A percentile compares a stretch with the other conserved stretches of the same genome.
Evolutionary conservation across 495 filamentous ascomycete genomes (phyloP).

Genomic region (Apodospora peruviana): DNA sequence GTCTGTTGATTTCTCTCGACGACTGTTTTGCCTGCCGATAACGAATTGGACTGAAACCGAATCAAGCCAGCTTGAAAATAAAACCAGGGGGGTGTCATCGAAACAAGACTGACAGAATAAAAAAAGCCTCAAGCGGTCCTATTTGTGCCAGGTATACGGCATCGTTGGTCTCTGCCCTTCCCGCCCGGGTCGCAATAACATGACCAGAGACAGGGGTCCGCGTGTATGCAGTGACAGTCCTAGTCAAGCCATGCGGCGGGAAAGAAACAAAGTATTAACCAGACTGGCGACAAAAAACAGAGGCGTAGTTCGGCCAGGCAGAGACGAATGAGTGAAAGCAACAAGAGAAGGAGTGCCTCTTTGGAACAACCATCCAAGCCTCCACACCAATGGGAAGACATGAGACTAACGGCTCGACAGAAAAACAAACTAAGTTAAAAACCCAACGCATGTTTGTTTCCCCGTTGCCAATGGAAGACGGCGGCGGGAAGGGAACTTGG

Average conservation of each 20-base stretch:
- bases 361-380: conserved; percentile 7
- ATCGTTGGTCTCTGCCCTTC: conserved; percentile 17
- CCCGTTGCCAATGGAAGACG: conserved; percentile 8
- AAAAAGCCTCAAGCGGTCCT: not conserved
- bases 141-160: not conserved
- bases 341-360: not conserved
- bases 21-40: too few species aligned
- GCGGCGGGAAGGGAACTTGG: not conserved
- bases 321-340: conserved; percentile 1
- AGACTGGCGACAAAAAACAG: conserved; percentile 2
- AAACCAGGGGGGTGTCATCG: not conserved
- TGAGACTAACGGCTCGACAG: conserved; percentile 13
- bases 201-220: conserved; percentile 17
- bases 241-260: not conserved
- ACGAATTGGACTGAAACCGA: too few species aligned
- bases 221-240: conserved; percentile 18
- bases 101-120: not conserved
- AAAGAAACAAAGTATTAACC: not conserved
- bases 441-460: conserved; percentile 9
- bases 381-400: not conserved
- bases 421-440: not conserved
- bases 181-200: conserved; percentile 21
- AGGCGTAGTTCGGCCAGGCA: too few species aligned
- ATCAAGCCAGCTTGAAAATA: not conserved
- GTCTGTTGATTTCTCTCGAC: too few species aligned